Evolutionary conservation across 108 stramenopile genomes (phyloP), one percentile per base, ranked within the genome.

Genomic region (Conticribra weissflogii): DNA sequence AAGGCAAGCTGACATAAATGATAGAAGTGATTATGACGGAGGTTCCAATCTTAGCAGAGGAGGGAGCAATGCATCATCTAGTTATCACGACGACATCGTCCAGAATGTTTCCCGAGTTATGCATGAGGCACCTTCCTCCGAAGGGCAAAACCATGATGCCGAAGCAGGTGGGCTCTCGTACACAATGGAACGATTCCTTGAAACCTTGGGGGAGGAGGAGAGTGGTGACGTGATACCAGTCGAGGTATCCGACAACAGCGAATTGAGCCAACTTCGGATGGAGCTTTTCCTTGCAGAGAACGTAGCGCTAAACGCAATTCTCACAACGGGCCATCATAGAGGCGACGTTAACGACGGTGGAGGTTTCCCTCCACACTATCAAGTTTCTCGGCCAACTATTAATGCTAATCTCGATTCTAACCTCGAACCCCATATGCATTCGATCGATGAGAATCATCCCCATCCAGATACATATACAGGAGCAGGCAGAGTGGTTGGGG

Each of bases 111-210:
- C 51, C 44, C 22, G 50, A 69, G 50, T 28, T 34, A 62, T 49
- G 19, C 53, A 62, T 46, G 34, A 54, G 50, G 19, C 50, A 32
- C 19, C 59, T 3, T 17, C 33, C 22, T 8, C 59, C 36, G 59
- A 21, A 22, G 22, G 9, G 12, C 59, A 60, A 60, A 46, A 14
- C 21, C 17, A 19, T 60, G 59, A 60, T 15, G 46, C 48, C 16
- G 62, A 63, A 23, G 62, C 46, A 24, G 44, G 25, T 34, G 54
- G 47, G 24, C 58, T 65, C 17, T 58, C 72, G 15, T 87, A 85
- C 32, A 81, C 84, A 29, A 91, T 91, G 87, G 90, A 88, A 57
- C 68, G 88, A 3, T 91, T 91, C 54, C 54, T 73, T 21, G 72
- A 73, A 65, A 58, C 47, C 5, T 4, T 57, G 8, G 63, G 55